Conservation (phyloP, 2,329 filamentous ascomycete species). For the Atkinsonella texensis region DNA sequence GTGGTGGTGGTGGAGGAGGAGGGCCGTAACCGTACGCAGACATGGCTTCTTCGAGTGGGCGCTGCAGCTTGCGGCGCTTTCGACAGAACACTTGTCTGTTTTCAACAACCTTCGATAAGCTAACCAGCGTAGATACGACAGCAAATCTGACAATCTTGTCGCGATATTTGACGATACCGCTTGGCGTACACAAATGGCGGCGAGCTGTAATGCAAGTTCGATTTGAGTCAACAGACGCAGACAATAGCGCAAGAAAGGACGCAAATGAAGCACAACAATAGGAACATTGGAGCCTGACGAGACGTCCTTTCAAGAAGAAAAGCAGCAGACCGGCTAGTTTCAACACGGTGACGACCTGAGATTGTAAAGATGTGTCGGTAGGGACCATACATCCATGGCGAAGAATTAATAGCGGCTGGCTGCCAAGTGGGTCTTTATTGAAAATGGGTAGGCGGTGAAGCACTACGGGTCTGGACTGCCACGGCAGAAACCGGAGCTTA, state of each 20-base stretch:
- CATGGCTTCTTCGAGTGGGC: conserved; percentile 20
- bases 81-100: conserved; percentile 12
- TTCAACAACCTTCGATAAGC: background rate
- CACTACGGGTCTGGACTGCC: background rate
- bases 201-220: background rate
- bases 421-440: background rate
- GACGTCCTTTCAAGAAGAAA: background rate
- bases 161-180: background rate
- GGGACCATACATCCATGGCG: background rate
- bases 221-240: background rate
- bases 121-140: background rate
- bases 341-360: background rate
- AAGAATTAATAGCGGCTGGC: background rate
- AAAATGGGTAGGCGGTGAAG: background rate
- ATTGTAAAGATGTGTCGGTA: background rate
- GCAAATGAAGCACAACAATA: background rate
- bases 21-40: conserved; percentile 38
- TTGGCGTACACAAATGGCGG: background rate
- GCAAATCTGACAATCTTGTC: background rate
- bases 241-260: background rate
- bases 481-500: background rate
- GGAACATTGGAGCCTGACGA: background rate
- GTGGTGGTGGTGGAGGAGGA: conserved; percentile 31
- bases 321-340: background rate
- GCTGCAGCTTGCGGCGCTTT: conserved; percentile 5